Evolutionary conservation across 441 rosid species (phyloP), one percentile per base, ranked within the genome.

Genomic region (Aquilaria agallochum): DNA sequence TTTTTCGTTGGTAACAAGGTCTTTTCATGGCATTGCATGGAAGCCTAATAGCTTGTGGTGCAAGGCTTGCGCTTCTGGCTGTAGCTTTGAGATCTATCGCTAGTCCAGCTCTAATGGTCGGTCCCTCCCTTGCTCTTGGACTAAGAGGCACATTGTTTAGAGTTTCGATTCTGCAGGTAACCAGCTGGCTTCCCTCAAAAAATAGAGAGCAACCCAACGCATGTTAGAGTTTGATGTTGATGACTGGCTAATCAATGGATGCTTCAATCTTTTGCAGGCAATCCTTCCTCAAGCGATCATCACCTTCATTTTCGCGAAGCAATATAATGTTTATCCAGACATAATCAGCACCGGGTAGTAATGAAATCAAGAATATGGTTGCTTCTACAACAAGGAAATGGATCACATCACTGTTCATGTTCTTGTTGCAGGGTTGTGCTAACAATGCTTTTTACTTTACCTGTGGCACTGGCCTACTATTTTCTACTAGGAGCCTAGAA

Each of bases 251-350:
- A 20, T 20, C 27, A 20, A 20, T 20, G 27, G 27, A 20, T 20
- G 27, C 27, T 20, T 20, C 27, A 20, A 20, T 20, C 27, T 20
- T 27, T 55, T 76, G 77, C 78, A 90, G 98, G 96, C 97, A 54
- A 89, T 96, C 72, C 83, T 94, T 64, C 95, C 98, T 55, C 98
- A 85, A 74, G 98, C 93, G 60, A 75, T 94, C 0, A 91, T 93
- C 52, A 96, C 97, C 31, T 90, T 93, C 68, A 95, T 93, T 27
- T 90, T 93, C 50, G 95, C 97, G 13, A 90, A 85, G 77, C 93
- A 94, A 71, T 94, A 90, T 58, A 79, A 89, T 67, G 78, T 89
- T 68, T 73, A 86, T 81, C 96, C 98, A 5, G 90, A 94, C 56
- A 59, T 89, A 52, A 48, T 89, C 31, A 88, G 98, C 77, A 87